Percentiles rank a stretch among this genome's conserved stretches.
These are phyloP conservation scores for Elongisporangium anandrum DNA, from an alignment of 352 stramenopile genomes.

Conservation along the genomic window DNA sequence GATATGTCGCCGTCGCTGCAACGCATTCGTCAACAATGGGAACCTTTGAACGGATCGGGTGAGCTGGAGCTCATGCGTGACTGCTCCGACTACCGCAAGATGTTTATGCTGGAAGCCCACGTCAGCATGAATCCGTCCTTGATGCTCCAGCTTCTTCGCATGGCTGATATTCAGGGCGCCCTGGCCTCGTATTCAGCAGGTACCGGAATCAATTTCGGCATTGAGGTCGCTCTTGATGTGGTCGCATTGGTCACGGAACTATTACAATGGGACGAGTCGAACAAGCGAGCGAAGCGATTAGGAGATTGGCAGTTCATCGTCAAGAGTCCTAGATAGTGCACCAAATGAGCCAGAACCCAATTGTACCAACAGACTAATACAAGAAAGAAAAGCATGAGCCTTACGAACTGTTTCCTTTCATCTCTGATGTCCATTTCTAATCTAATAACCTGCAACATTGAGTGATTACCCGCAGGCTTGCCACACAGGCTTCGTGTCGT, in stretches of 20 bases:
- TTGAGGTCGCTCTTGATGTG: constrained; percentile 76
- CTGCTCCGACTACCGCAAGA: constrained; percentile 42
- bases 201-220: constrained; percentile 70
- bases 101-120: constrained; percentile 54
- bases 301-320: background rate
- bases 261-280: constrained; percentile 57
- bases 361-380: background rate
- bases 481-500: no score
- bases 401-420: no score
- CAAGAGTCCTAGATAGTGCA: background rate
- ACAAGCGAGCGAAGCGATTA: constrained; percentile 35
- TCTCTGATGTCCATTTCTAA: no score
- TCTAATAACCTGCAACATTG: no score
- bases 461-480: no score
- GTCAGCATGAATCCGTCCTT: constrained; percentile 49
- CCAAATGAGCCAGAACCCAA: background rate
- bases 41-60: constrained; percentile 35
- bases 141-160: constrained; percentile 52
- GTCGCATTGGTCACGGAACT: constrained; percentile 63
- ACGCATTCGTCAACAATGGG: constrained; percentile 37
- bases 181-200: constrained; percentile 55
- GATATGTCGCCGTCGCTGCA: constrained; percentile 55
- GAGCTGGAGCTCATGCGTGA: constrained; percentile 76
- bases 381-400: background rate
- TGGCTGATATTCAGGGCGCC: constrained; percentile 80